Evolutionary conservation across 2,329 filamentous ascomycete genomes (phyloP).

Genomic region (Scorias spongiosa): DNA sequence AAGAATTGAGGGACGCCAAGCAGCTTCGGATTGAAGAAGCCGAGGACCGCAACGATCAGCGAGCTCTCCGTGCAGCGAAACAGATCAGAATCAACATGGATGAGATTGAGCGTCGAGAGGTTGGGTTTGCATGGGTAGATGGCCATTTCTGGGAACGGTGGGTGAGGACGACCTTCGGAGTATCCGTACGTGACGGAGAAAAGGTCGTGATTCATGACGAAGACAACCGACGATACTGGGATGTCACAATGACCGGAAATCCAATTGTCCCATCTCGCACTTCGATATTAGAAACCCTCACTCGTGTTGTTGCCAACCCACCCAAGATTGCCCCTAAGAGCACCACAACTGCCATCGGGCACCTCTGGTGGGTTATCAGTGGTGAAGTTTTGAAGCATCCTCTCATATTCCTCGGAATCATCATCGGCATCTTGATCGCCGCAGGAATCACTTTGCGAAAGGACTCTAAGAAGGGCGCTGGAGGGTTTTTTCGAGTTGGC

Average conservation of each 20-base stretch:
- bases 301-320: slow-evolving; percentile 52
- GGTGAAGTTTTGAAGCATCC: slow-evolving; percentile 30
- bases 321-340: slow-evolving; percentile 62
- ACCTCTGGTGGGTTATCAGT: slow-evolving; percentile 42
- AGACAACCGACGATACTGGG: slow-evolving; percentile 91
- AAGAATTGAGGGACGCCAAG: slow-evolving; percentile 87
- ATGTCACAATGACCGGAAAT: slow-evolving; percentile 75
- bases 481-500: slow-evolving; percentile 27
- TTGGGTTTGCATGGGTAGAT: slow-evolving; percentile 94
- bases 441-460: slow-evolving; percentile 15
- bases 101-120: slow-evolving; percentile 70
- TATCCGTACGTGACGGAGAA: slow-evolving; percentile 70
- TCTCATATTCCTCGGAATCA: slow-evolving; percentile 34
- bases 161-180: slow-evolving; percentile 87
- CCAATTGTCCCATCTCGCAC: slow-evolving; percentile 79
- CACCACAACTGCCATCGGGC: slow-evolving; percentile 57
- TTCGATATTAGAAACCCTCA: slow-evolving; percentile 75
- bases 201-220: slow-evolving; percentile 94
- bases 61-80: slow-evolving; percentile 75
- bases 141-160: slow-evolving; percentile 95
- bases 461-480: slow-evolving; percentile 12
- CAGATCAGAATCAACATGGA: slow-evolving; percentile 84
- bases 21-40: slow-evolving; percentile 93
- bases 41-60: slow-evolving; percentile 79
- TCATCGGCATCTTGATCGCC: slow-evolving; percentile 34